These are phyloP conservation scores for Hymenoscyphus fraxineus DNA, from an alignment of 2,329 filamentous ascomycete genomes.

Conservation along the genomic window DNA sequence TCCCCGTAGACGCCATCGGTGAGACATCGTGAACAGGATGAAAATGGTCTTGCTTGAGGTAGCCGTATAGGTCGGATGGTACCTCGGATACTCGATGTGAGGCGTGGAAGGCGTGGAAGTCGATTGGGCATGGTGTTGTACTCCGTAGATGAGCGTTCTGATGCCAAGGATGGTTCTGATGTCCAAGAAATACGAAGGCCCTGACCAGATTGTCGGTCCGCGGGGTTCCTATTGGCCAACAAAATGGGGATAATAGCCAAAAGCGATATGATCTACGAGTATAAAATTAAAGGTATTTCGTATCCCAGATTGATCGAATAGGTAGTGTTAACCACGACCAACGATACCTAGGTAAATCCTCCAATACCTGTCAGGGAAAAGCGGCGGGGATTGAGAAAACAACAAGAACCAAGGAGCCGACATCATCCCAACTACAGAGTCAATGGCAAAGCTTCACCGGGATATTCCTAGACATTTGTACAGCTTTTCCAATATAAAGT, in stretches of 20 bases:
- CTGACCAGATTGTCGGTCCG: neutral
- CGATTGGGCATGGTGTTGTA: slow-evolving; percentile 18
- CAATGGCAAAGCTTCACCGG: neutral
- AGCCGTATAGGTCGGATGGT: neutral
- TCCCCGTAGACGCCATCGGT: slow-evolving; percentile 57
- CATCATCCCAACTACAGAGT: neutral
- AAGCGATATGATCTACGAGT: neutral
- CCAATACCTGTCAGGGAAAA: neutral
- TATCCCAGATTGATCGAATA: no score
- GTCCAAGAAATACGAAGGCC: neutral
- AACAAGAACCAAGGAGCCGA: neutral
- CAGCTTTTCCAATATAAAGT: neutral
- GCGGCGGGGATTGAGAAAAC: neutral
- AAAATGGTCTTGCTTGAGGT: slow-evolving; percentile 21
- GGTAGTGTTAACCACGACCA: neutral
- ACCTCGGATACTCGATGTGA: slow-evolving; percentile 1
- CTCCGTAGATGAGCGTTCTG: neutral
- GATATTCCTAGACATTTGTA: neutral
- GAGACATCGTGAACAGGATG: slow-evolving; percentile 15
- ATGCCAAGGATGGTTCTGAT: neutral
- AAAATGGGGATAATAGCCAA: neutral
- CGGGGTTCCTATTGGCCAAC: neutral
- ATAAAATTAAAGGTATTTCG: no score
- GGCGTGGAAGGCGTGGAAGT: slow-evolving; percentile 4
- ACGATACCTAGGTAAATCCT: neutral